Evolutionary conservation across 106 monocot species (phyloP).

Genomic region (Phalaenopsis aphrodite): DNA sequence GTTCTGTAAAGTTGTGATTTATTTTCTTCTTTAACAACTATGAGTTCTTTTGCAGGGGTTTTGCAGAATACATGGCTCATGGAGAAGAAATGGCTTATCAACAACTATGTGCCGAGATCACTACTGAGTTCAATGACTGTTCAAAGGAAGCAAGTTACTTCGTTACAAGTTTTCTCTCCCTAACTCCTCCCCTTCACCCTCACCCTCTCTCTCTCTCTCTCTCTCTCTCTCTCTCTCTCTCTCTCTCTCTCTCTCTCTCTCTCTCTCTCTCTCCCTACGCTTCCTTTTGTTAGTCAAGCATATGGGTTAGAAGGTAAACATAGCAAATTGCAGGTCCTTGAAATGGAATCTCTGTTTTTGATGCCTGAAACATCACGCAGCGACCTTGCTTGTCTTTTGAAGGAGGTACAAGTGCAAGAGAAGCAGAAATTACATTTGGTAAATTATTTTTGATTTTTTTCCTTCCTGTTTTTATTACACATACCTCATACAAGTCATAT

Average conservation of each 20-base stretch:
- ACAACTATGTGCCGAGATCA: constrained; percentile 74
- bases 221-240: no score
- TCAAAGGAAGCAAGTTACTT: constrained; percentile 57
- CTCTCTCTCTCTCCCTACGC: no score
- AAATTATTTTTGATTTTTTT: neutral
- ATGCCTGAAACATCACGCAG: constrained; percentile 55
- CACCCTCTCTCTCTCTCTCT: neutral
- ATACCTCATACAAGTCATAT: neutral
- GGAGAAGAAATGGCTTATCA: constrained; percentile 75
- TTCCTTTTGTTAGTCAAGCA: neutral
- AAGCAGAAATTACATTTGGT: constrained; percentile 86
- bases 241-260: neutral
- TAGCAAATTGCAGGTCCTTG: constrained; percentile 57
- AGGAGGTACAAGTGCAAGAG: constrained; percentile 69
- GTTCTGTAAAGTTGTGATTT: neutral
- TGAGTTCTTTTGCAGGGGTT: constrained; percentile 45
- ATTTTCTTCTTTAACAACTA: constrained; percentile 3
- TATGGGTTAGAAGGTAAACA: neutral
- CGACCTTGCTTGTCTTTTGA: constrained; percentile 74
- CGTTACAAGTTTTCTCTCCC: neutral
- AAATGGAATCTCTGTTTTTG: constrained; percentile 71
- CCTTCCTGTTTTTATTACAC: neutral
- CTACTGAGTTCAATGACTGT: constrained; percentile 87
- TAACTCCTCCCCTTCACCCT: no score
- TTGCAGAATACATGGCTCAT: constrained; percentile 68